A percentile compares a stretch with the other conserved stretches of the same genome.
Evolutionary conservation across 2,329 filamentous ascomycete genomes (phyloP).

Genomic region (Aspergillus sojae): DNA sequence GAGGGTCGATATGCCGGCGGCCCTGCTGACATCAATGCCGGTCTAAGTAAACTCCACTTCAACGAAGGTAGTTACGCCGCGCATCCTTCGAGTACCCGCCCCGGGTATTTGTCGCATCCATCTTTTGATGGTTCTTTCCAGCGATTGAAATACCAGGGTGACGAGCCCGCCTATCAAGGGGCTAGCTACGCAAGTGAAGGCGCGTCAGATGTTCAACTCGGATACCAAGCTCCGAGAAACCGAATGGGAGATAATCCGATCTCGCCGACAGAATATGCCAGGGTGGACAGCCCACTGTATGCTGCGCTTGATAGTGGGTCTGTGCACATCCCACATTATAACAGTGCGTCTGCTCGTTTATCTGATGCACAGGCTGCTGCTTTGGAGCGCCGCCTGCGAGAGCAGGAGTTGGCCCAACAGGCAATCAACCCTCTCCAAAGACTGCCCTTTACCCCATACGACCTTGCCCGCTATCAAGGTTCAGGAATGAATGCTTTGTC

Average conservation of each 20-base stretch:
- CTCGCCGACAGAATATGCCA: constrained; percentile 51
- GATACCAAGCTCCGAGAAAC: constrained; percentile 41
- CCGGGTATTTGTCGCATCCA: constrained; percentile 34
- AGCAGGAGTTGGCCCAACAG: constrained; percentile 37
- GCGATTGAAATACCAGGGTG: constrained; percentile 45
- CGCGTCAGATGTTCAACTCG: constrained; percentile 34
- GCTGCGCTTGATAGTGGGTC: constrained; percentile 49
- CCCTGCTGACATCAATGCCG: constrained; percentile 34
- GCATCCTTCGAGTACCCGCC: constrained; percentile 31
- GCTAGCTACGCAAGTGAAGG: constrained; percentile 30
- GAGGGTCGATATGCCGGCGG: constrained; percentile 32
- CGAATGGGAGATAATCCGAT: constrained; percentile 49
- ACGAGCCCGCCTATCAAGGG: constrained; percentile 34
- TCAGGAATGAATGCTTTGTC: constrained; percentile 38
- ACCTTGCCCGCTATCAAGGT: constrained; percentile 35
- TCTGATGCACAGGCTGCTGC: constrained; percentile 47
- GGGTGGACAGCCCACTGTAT: constrained; percentile 51
- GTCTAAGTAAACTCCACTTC: constrained; percentile 40
- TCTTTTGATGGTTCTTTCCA: constrained; percentile 52
- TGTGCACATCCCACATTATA: constrained; percentile 38
- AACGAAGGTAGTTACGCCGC: constrained; percentile 38
- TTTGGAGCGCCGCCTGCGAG: constrained; percentile 53
- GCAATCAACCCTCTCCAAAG: constrained; percentile 32
- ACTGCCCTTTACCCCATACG: constrained; percentile 36
- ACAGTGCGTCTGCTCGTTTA: constrained; percentile 49